Evolutionary conservation across 306 rosid genomes (phyloP).

Genomic region (Vicia villosa): DNA sequence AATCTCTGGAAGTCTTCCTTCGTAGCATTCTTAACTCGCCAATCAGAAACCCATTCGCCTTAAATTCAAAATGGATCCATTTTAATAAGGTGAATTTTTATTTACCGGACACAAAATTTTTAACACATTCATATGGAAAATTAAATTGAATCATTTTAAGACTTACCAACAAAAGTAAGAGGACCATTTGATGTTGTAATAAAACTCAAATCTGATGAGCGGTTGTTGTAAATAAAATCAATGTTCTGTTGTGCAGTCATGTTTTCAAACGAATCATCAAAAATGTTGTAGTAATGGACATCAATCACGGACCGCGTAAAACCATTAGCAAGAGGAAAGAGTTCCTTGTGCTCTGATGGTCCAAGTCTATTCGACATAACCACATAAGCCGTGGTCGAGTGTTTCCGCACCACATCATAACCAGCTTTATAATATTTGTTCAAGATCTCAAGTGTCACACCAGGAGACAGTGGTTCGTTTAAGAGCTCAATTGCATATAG

Average conservation of each 20-base stretch:
- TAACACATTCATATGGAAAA: not conserved
- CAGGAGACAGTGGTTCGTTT: conserved; percentile 73
- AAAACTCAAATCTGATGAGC: conserved; percentile 44
- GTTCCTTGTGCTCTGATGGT: conserved; percentile 47
- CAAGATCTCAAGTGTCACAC: conserved; percentile 50
- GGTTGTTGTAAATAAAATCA: conserved; percentile 54
- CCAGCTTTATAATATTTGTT: conserved; percentile 66
- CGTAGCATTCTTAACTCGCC: conserved; percentile 55
- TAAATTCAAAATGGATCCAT: not conserved
- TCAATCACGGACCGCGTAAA: conserved; percentile 54
- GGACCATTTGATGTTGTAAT: conserved; percentile 78
- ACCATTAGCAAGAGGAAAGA: conserved; percentile 60
- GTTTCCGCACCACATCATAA: conserved; percentile 59
- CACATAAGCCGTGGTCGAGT: conserved; percentile 54
- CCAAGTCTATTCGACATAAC: conserved; percentile 64
- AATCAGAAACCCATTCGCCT: conserved; percentile 87
- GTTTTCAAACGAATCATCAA: conserved; percentile 36
- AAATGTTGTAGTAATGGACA: conserved; percentile 72
- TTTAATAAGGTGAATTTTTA: too few species aligned
- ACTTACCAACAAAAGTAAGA: conserved; percentile 68
- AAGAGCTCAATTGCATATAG: conserved; percentile 75
- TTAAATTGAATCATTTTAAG: not conserved
- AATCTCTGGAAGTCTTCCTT: conserved; percentile 63
- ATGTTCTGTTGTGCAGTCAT: conserved; percentile 61
- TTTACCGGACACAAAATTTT: too few species aligned